Base-by-base conservation (phyloP, 2,329 filamentous ascomycete species). In the Sordariomycetes sp. region DNA sequence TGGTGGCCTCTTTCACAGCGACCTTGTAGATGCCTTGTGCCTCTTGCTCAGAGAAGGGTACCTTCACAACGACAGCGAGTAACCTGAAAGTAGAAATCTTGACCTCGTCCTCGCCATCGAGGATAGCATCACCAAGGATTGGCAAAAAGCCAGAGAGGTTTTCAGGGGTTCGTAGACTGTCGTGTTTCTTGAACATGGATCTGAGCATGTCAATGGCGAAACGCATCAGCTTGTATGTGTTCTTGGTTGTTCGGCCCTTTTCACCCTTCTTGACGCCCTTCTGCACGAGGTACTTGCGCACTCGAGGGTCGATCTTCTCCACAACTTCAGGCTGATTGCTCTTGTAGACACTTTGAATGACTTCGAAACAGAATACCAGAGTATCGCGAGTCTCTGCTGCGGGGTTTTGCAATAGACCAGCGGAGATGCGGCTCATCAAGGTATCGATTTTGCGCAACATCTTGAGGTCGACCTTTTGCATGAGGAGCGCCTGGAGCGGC, bases 341-440 rank as follows among this genome's bases (percentile, higher is more conserved):
- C 39, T 74, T 75, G 55, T 94, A 93, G 1, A 86, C 83, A 42
- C 88, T 81, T 50, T 93, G 84, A 26, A 96, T 84, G 30, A 96
- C 73, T 55, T 96, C 86, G 53, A 94, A 96, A 54, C 88, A 94
- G 57, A 98, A 95, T 0, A 94, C 64, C n/a, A 98, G 64, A 26
- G 90, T 79, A 44, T 94, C 86, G 32, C 82, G 78, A 46, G 78
- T 85, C 42, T 82, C 78, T 0, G 86, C 80, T 0, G 79, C 80
- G 4, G 82, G 69, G 46, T 98, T 98, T 42, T 84, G 80, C 19
- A 93, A 58, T 4, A 98, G 67, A 21, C 92, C 93, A 7, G 83
- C 72, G 2, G 84, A 81, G 34, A 98, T 83, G 34, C 92, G 79
- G 33, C 81, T 74, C 36, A 98, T 69, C 15, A 98, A 66, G 37